Evolutionary conservation across 805 yeast species (phyloP).

Genomic region (Saccharomycopsis babjevae): DNA sequence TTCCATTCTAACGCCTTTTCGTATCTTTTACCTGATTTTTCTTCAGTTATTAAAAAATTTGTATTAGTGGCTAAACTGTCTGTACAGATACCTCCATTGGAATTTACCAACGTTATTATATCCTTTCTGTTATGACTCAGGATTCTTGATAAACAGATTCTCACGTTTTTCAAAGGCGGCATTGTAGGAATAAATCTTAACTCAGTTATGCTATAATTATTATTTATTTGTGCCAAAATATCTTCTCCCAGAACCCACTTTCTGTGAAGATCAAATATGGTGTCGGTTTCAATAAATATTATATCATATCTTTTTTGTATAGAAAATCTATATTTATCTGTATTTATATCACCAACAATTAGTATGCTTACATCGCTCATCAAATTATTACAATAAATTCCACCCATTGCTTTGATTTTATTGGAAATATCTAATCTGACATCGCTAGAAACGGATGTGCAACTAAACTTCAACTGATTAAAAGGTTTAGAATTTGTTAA

Average conservation of each 20-base stretch:
- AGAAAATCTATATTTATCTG: slow-evolving; percentile 46
- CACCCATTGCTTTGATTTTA: slow-evolving; percentile 37
- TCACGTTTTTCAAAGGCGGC: slow-evolving; percentile 35
- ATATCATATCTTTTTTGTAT: slow-evolving; percentile 39
- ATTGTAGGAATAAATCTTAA: slow-evolving; percentile 20
- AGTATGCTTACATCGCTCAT: slow-evolving; percentile 42
- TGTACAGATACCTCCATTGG: slow-evolving; percentile 41
- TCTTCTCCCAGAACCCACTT: slow-evolving; percentile 47
- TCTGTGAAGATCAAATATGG: slow-evolving; percentile 35
- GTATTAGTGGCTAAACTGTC: slow-evolving; percentile 39
- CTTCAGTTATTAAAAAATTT: slow-evolving; percentile 40
- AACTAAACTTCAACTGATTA: slow-evolving; percentile 15
- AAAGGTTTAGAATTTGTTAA: slow-evolving; percentile 11
- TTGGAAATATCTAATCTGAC: slow-evolving; percentile 23
- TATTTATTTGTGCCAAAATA: slow-evolving; percentile 23
- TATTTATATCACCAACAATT: slow-evolving; percentile 41
- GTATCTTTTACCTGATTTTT: slow-evolving; percentile 41
- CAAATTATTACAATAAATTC: slow-evolving; percentile 34
- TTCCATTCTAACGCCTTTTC: slow-evolving; percentile 35
- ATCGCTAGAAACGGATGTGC: slow-evolving; percentile 17
- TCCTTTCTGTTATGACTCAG: slow-evolving; percentile 23
- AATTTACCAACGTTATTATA: slow-evolving; percentile 28
- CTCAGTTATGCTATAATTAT: not conserved
- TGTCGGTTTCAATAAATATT: slow-evolving; percentile 38
- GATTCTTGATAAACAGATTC: slow-evolving; percentile 31